Percentiles rank a stretch among this genome's conserved stretches.
Conservation (phyloP, 331 rosid genomes). For the Acacia concinna region DNA sequence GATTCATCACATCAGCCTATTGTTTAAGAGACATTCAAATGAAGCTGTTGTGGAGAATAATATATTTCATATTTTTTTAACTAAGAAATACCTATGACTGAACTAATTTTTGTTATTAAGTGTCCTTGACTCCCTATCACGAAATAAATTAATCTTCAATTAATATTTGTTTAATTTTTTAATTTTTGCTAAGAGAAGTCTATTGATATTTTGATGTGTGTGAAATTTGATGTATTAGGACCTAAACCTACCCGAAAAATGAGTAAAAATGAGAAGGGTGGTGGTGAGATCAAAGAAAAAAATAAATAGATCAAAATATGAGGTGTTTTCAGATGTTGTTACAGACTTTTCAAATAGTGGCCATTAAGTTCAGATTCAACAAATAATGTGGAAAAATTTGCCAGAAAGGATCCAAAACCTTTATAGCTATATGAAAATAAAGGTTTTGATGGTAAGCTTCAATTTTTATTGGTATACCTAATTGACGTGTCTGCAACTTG, state of each 20-base stretch:
- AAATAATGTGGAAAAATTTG: slow-evolving; percentile 32
- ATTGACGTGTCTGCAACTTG: slow-evolving; percentile 1
- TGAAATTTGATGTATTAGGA: slow-evolving; percentile 48
- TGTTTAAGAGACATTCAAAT: too few species aligned
- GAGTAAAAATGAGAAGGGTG: slow-evolving; percentile 36
- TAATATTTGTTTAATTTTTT: background rate
- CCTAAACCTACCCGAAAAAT: slow-evolving; percentile 34
- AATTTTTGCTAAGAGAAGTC: background rate
- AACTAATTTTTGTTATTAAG: background rate
- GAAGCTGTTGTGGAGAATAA: too few species aligned
- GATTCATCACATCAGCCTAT: too few species aligned
- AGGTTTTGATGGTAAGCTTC: slow-evolving; percentile 45
- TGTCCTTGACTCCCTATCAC: background rate
- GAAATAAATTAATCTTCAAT: background rate
- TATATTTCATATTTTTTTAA: background rate
- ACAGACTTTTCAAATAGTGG: slow-evolving; percentile 60
- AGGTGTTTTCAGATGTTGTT: slow-evolving; percentile 70
- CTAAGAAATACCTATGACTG: background rate
- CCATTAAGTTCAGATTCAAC: slow-evolving; percentile 33
- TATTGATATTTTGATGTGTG: slow-evolving; percentile 14
- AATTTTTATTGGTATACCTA: background rate
- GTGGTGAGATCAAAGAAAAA: slow-evolving; percentile 32
- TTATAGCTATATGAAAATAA: slow-evolving; percentile 28
- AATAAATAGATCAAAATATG: slow-evolving; percentile 52
- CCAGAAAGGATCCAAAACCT: slow-evolving; percentile 33